These are phyloP conservation scores for Diaporthe sp. DNA, from an alignment of 2,329 filamentous ascomycete species.

Conservation along the genomic window DNA sequence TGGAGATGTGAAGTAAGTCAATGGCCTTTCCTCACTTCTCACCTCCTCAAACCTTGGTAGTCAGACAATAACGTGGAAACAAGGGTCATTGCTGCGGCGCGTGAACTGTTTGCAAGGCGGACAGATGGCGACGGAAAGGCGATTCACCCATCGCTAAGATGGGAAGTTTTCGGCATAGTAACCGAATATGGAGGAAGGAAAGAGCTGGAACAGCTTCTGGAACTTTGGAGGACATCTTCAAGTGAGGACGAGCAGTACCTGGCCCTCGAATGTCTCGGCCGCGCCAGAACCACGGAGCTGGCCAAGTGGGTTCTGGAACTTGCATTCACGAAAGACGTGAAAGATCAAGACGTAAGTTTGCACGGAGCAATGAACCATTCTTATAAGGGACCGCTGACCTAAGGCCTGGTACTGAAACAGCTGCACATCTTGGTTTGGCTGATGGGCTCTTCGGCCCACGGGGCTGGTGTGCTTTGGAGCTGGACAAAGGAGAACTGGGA, in stretches of 20 bases:
- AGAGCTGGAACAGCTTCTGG: not conserved
- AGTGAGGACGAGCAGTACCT: not conserved
- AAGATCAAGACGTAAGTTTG: not conserved
- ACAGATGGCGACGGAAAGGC: not conserved
- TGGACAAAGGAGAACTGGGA: not conserved
- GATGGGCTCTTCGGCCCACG: not conserved
- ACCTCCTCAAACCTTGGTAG: not conserved
- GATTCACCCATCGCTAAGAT: not conserved
- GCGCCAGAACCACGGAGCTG: not conserved
- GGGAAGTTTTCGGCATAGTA: not conserved
- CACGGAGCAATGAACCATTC: not conserved
- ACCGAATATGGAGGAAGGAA: not conserved
- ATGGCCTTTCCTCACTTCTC: not conserved
- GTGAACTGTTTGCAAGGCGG: not conserved
- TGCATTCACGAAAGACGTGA: not conserved
- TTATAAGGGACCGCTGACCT: not conserved
- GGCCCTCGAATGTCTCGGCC: not conserved
- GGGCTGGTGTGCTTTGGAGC: not conserved
- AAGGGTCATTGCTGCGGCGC: not conserved
- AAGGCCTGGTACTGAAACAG: not conserved
- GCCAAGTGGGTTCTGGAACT: not conserved
- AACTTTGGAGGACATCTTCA: not conserved
- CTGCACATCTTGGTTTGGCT: not conserved
- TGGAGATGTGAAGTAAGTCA: not conserved
- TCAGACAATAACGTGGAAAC: not conserved